A percentile compares a stretch with the other conserved stretches of the same genome.
phyloP scores from a whole-genome alignment of 176 grass and related monocot genomes.

The Panicum miliaceum region DNA sequence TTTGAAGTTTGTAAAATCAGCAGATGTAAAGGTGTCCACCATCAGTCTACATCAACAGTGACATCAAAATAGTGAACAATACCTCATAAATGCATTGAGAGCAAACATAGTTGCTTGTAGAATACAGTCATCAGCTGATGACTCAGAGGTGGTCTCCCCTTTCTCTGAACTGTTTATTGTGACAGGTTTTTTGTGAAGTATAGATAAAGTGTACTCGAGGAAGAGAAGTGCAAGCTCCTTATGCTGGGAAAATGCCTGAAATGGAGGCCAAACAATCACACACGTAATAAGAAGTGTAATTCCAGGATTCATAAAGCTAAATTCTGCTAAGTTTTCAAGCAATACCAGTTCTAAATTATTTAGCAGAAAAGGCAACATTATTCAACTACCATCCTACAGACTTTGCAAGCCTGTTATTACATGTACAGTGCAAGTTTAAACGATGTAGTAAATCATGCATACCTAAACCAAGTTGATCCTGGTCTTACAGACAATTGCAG shows the following conservation, averaged over 20 bases:
- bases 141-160: conserved; percentile 62
- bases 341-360: conserved; percentile 11
- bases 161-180: conserved; percentile 76
- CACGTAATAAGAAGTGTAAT: conserved; percentile 28
- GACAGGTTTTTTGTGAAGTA: conserved; percentile 78
- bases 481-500: not conserved
- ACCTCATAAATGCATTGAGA: conserved; percentile 96
- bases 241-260: conserved; percentile 92
- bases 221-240: conserved; percentile 73
- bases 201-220: conserved; percentile 80
- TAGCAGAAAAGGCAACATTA: not conserved
- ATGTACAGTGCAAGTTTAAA: not conserved
- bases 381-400: conserved; percentile 19
- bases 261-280: conserved; percentile 34
- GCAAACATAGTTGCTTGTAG: conserved; percentile 92
- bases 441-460: not conserved
- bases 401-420: not conserved
- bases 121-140: conserved; percentile 70
- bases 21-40: conserved; percentile 32
- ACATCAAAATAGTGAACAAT: conserved; percentile 37
- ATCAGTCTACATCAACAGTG: conserved; percentile 26
- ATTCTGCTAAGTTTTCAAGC: not conserved
- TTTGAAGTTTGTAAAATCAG: conserved; percentile 44
- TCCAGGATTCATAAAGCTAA: conserved; percentile 5
- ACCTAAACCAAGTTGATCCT: conserved; percentile 4